phyloP scores from a whole-genome alignment of 2,329 filamentous ascomycete genomes.

The Fonsecaea pedrosoi region DNA sequence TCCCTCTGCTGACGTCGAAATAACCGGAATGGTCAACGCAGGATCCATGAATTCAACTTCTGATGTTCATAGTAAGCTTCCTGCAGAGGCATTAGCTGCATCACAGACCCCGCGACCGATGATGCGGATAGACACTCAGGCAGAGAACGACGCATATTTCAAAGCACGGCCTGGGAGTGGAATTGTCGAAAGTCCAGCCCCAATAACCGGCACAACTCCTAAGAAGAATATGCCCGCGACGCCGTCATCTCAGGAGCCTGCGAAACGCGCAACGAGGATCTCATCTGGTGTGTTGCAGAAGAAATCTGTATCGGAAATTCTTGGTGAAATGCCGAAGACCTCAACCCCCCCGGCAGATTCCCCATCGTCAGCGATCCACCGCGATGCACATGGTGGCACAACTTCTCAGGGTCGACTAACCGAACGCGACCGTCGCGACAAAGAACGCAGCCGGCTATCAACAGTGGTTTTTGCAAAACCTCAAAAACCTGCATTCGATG shows the following conservation, averaged over 20 bases:
- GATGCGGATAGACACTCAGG: constrained; percentile 38
- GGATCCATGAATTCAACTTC: background rate
- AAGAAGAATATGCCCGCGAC: constrained; percentile 41
- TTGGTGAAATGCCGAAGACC: constrained; percentile 63
- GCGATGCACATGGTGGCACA: constrained; percentile 43
- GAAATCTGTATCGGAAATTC: constrained; percentile 75
- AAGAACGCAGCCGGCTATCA: constrained; percentile 68
- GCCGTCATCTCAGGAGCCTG: constrained; percentile 45
- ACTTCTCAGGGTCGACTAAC: constrained; percentile 51
- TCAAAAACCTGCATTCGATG: constrained; percentile 58
- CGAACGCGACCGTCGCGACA: constrained; percentile 64
- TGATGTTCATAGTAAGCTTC: constrained; percentile 5
- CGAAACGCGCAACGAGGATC: constrained; percentile 71
- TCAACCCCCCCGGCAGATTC: constrained; percentile 46
- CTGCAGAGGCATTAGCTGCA: constrained; percentile 1
- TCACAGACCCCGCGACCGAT: constrained; percentile 24
- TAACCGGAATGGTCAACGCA: constrained; percentile 15
- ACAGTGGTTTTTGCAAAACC: constrained; percentile 81
- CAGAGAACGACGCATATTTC: constrained; percentile 32
- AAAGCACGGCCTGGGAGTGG: constrained; percentile 26
- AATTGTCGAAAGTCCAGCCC: constrained; percentile 38
- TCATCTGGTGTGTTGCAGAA: constrained; percentile 73
- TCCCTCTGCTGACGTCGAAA: constrained; percentile 24
- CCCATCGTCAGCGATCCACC: constrained; percentile 34
- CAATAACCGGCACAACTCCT: constrained; percentile 36